Base-by-base conservation (phyloP, 2,329 filamentous ascomycete species). In the Talaromyces sp. region DNA sequence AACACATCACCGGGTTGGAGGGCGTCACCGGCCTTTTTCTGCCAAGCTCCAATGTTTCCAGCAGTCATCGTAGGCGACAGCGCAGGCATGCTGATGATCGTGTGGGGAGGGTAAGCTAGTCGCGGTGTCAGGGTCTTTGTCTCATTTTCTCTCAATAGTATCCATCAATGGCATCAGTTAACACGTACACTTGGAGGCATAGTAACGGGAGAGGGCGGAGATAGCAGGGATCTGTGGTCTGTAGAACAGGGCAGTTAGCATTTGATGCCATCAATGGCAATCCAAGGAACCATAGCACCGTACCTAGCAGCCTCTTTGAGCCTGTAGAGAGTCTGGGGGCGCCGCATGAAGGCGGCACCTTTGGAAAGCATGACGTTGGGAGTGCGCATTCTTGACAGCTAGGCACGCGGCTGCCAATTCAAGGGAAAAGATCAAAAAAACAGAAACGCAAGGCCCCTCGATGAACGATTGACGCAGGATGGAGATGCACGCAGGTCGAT, bases 1-100 rank as follows among this genome's bases (percentile, higher is more conserved):
- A 99, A 82, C 54, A 99, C 95, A 76, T 99, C 95, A 76, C 95
- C 95, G 58, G 96, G 93, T 62, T 86, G 82, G 77, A 99, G 88
- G 65, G 82, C 74, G 78, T 99, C 95, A 74, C 95, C 95, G 68
- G 88, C 84, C 83, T 97, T 96, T 86, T 98, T 99, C 83, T 98
- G 92, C 95, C 95, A 99, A 66, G 88, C 82, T 71, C 95, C 96
- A 78, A 99, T 96, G 82, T 96, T 96, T 76, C 95, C 95, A 65
- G 91, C 84, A 66, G 91, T 93, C 95, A 99, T 99, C 70, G 95
- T 99, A 60, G 95, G 95, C 65, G 95, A 99, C 72, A 99, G 85
- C 62, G 95, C 95, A 67, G 95, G 95, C 95, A 99, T 99, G 84
- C 87, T 95, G 82, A 99, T 88, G 78, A 99, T 83, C 69, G 90